Conservation (phyloP, 2,329 filamentous ascomycete species). For the Triangularia setosa region DNA sequence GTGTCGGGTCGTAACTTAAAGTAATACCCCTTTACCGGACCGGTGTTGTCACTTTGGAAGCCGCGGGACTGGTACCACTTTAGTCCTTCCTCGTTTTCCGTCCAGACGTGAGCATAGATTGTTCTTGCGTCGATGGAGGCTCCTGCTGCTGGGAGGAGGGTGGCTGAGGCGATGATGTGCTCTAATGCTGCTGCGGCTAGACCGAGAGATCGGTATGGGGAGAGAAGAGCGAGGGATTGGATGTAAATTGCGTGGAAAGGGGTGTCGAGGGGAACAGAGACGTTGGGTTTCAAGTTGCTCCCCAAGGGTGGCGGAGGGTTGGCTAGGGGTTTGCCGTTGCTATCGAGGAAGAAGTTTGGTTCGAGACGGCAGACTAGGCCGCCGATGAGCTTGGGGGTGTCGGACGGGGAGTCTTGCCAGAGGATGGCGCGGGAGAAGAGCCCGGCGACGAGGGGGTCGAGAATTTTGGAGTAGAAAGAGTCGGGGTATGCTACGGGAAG, state of each 20-base stretch:
- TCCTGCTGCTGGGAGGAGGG: conserved; percentile 30
- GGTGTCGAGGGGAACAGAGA: conserved; percentile 11
- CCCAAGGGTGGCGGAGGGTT: conserved; percentile 2
- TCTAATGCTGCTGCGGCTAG: conserved; percentile 56
- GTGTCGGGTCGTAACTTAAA: conserved; percentile 57
- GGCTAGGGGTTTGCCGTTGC: conserved; percentile 16
- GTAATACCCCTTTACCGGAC: conserved; percentile 57
- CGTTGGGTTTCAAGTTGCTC: conserved; percentile 1
- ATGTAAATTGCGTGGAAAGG: conserved; percentile 55
- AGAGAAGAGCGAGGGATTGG: conserved; percentile 59
- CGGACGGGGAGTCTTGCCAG: conserved; percentile 43
- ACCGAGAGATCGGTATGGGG: conserved; percentile 59
- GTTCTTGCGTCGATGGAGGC: conserved; percentile 38
- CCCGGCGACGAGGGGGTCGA: conserved; percentile 45
- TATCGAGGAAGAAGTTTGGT: conserved; percentile 36
- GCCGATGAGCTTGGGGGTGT: conserved; percentile 52
- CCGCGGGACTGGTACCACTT: conserved; percentile 59
- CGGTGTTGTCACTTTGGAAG: conserved; percentile 45
- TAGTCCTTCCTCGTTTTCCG: conserved; percentile 59
- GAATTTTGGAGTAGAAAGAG: conserved; percentile 56
- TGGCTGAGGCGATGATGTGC: conserved; percentile 44
- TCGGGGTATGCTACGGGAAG: conserved; percentile 62
- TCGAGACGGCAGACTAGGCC: conserved; percentile 62
- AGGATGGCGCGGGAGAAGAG: conserved; percentile 59
- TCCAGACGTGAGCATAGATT: conserved; percentile 66